A percentile compares a stretch with the other conserved stretches of the same genome.
These are phyloP conservation scores for Pythium pyrilobum DNA, from an alignment of 352 stramenopile genomes.

Conservation along the genomic window DNA sequence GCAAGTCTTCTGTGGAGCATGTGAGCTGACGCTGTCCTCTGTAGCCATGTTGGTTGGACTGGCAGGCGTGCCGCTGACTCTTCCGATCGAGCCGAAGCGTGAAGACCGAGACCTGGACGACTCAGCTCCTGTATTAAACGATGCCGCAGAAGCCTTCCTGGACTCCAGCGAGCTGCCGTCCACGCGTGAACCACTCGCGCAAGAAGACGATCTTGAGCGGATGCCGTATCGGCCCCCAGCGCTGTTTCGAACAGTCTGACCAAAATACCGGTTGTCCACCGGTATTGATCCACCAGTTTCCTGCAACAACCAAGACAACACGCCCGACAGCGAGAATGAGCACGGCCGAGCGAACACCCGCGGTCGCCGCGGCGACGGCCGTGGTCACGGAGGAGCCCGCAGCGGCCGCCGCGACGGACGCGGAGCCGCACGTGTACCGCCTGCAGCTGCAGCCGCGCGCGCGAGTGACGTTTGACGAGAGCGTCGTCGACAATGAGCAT, in stretches of 20 bases:
- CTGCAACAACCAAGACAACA: not conserved
- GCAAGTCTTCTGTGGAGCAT: not conserved
- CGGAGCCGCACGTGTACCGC: slow-evolving; percentile 42
- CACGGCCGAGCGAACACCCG: slow-evolving; percentile 16
- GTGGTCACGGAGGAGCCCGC: slow-evolving; percentile 16
- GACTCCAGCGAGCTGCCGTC: not conserved
- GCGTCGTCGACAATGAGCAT: slow-evolving; percentile 91
- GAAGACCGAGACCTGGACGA: not conserved
- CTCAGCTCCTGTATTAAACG: not conserved
- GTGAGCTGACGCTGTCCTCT: too few species aligned
- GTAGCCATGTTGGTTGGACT: slow-evolving; percentile 12
- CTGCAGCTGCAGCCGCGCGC: slow-evolving; percentile 74
- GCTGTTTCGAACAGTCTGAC: slow-evolving; percentile 11
- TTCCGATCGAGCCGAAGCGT: not conserved
- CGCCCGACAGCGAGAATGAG: slow-evolving; percentile 21
- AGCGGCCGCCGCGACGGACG: slow-evolving; percentile 1
- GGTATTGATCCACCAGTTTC: slow-evolving; percentile 1
- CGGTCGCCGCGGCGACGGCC: slow-evolving; percentile 20
- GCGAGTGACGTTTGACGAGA: slow-evolving; percentile 85
- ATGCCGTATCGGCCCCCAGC: slow-evolving; percentile 12
- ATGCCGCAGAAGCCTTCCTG: slow-evolving; percentile 11
- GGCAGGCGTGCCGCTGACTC: not conserved
- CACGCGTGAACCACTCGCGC: not conserved
- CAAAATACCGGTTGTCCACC: slow-evolving; percentile 13
- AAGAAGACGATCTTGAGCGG: slow-evolving; percentile 1